These are phyloP conservation scores for Cryptococcus amylolentus DNA, from an alignment of 1,284 basidiomycete genomes.

Conservation along the genomic window DNA sequence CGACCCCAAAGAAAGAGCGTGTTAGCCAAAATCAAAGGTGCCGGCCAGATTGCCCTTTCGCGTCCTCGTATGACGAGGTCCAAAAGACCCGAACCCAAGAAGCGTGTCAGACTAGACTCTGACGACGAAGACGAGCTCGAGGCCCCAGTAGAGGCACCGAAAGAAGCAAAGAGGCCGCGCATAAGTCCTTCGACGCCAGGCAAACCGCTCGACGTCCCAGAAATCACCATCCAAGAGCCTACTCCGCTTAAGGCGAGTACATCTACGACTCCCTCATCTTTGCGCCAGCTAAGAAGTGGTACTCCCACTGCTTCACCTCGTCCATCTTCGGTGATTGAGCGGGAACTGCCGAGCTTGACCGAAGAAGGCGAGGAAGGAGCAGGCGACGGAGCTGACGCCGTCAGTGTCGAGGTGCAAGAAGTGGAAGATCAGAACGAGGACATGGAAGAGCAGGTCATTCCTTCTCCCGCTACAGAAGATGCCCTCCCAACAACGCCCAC, in stretches of 20 bases:
- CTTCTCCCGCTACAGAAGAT: constrained; percentile 36
- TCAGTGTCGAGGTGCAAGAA: background rate
- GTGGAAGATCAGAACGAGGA: background rate
- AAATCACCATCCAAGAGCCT: constrained; percentile 26
- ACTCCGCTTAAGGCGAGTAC: constrained; percentile 23
- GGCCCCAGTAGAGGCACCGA: constrained; percentile 12
- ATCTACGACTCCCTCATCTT: background rate
- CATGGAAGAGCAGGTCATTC: constrained; percentile 23
- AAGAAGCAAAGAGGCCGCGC: background rate
- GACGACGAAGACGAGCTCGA: constrained; percentile 32
- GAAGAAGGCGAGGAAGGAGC: background rate
- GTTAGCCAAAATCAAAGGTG: constrained; percentile 18
- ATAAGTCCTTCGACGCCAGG: constrained; percentile 9
- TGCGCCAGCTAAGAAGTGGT: too few species aligned
- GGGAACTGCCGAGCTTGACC: too few species aligned
- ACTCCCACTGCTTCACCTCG: too few species aligned
- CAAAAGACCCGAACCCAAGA: constrained; percentile 4
- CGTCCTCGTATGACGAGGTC: constrained; percentile 21
- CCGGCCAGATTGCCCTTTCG: constrained; percentile 37
- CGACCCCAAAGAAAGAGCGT: constrained; percentile 10
- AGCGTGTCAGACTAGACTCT: constrained; percentile 30
- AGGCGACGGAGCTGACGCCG: background rate
- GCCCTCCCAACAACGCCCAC: constrained; percentile 19
- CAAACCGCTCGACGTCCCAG: constrained; percentile 9
- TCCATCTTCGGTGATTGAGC: too few species aligned